Evolutionary conservation across 2,329 filamentous ascomycete genomes (phyloP).

Genomic region (Ascosphaera apis): DNA sequence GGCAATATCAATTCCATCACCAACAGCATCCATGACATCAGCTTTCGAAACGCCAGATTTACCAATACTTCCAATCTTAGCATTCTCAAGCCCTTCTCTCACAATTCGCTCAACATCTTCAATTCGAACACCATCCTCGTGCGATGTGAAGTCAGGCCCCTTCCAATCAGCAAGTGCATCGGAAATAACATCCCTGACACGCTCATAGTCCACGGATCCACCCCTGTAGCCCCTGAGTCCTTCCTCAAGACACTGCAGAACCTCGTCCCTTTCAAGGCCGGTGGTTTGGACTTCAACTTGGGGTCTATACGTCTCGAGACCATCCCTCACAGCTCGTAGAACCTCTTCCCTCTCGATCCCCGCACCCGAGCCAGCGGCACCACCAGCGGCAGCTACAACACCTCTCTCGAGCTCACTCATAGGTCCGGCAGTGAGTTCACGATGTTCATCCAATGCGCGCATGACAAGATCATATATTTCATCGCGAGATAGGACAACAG

Average conservation of each 20-base stretch:
- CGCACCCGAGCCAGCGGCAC: slow-evolving; percentile 11
- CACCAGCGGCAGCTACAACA: neutral
- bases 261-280: slow-evolving; percentile 73
- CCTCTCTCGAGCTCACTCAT: slow-evolving; percentile 1
- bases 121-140: neutral
- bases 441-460: slow-evolving; percentile 39
- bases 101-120: slow-evolving; percentile 10
- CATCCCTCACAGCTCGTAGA: slow-evolving; percentile 64
- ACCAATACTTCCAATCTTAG: slow-evolving; percentile 11
- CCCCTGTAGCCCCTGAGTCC: slow-evolving; percentile 45
- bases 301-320: slow-evolving; percentile 85
- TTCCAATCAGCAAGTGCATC: neutral
- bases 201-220: neutral
- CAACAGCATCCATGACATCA: neutral
- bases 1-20: neutral
- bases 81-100: slow-evolving; percentile 11
- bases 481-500: slow-evolving; percentile 33
- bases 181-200: neutral
- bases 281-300: slow-evolving; percentile 80
- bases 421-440: neutral
- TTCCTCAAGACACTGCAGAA: slow-evolving; percentile 65
- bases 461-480: slow-evolving; percentile 73
- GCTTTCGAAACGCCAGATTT: neutral
- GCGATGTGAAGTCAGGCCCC: neutral
- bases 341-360: slow-evolving; percentile 60